A percentile compares a stretch with the other conserved stretches of the same genome.
Conservation (phyloP, 2,329 filamentous ascomycete species). For the Emergomyces orientalis region DNA sequence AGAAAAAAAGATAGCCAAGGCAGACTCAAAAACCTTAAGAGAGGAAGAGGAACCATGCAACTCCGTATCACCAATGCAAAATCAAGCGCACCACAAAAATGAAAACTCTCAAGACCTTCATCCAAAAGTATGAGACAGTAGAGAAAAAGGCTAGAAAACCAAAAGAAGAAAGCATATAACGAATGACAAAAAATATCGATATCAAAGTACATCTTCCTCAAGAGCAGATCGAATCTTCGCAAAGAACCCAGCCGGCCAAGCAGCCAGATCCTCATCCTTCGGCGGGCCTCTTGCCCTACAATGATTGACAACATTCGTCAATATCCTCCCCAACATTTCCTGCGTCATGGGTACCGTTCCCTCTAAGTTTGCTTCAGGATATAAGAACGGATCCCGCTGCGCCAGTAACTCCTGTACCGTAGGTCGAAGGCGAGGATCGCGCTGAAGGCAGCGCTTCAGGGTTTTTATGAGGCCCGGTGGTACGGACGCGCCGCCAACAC, state of each 20-base stretch:
- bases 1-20: neutral
- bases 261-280: slow-evolving; percentile 46
- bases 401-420: slow-evolving; percentile 49
- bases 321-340: slow-evolving; percentile 51
- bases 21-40: neutral
- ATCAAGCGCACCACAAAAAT: neutral
- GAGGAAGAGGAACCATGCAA: neutral
- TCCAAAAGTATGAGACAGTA: neutral
- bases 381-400: slow-evolving; percentile 48
- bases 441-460: slow-evolving; percentile 49
- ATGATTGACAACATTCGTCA: slow-evolving; percentile 51
- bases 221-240: slow-evolving; percentile 40
- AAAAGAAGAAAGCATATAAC: neutral
- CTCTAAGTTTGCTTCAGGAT: slow-evolving; percentile 43
- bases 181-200: neutral
- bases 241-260: slow-evolving; percentile 41
- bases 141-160: neutral
- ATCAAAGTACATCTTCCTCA: slow-evolving; percentile 33
- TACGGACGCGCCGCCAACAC: slow-evolving; percentile 42
- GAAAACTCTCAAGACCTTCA: neutral
- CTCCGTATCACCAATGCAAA: neutral
- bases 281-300: slow-evolving; percentile 49
- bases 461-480: slow-evolving; percentile 48
- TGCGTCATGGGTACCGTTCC: slow-evolving; percentile 45
- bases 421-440: slow-evolving; percentile 48